Evolutionary conservation across 768 basidiomycete species (phyloP), one percentile per base, ranked within the genome.

Genomic region (Termitomyces sp.): DNA sequence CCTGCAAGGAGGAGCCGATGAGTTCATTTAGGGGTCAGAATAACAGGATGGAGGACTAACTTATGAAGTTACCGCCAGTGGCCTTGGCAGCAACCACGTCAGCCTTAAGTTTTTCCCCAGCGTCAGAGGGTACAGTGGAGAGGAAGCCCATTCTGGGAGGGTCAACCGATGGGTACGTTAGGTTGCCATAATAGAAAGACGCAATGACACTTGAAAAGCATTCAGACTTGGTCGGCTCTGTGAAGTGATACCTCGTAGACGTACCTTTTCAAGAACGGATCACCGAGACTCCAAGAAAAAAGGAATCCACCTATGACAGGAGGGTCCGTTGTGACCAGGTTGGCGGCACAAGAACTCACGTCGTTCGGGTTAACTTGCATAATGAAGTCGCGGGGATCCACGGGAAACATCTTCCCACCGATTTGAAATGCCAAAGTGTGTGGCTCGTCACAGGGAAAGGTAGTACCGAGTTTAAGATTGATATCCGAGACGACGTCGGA

Each of bases 251-350:
- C 42, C 46, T 44, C 16, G 20, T 31, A 29, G 24, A 71, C 82
- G 46, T 59, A 90, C 88, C 86, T 79, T 66, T 90, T 90, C 57
- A 92, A 63, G 63, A 91, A 91, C 1, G 90, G 89, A 61, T 79
- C 81, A 2, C 90, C 90, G 31, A 92, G 71, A 70, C 83, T 90
- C 89, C 90, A 92, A 63, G 83, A 85, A 63, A 87, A 90, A 47
- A 86, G 67, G 62, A 85, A 89, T 4, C 82, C 81, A 5, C 81
- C 81, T 12, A 65, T 69, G 10, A 63, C 64, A 0, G 88, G 90
- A 3, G 85, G 73, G 64, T 91, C 89, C 27, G 88, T 90, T 7
- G 74, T 53, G 2, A 76, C 83, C 20, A 91, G 61, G 53, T 82
- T 87, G 2, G 85, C 69, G 12, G 59, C 63, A 64, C 90, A 92